A percentile compares a stretch with the other conserved stretches of the same genome.
These are phyloP conservation scores for Dipteronia dyeriana DNA, from an alignment of 345 rosid species.

Conservation along the genomic window DNA sequence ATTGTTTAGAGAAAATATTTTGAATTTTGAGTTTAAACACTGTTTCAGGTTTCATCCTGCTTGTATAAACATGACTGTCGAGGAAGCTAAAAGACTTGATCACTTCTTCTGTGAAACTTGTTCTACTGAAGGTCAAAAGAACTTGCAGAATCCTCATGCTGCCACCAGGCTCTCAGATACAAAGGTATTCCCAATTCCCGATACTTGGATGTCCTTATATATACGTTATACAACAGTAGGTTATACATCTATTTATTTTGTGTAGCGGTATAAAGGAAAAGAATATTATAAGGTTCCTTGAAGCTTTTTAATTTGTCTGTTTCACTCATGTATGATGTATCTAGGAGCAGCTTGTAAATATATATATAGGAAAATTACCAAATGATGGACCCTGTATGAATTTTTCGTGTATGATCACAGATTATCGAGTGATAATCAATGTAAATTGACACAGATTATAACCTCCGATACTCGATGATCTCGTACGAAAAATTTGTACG, in stretches of 20 bases:
- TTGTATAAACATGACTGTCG: constrained; percentile 86
- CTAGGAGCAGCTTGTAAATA: not conserved
- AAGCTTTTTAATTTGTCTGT: not conserved
- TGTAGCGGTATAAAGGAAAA: not conserved
- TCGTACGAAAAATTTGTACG: too few species aligned
- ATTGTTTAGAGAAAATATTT: constrained; percentile 12
- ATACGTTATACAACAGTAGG: not conserved
- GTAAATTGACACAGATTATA: too few species aligned
- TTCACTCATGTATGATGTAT: not conserved
- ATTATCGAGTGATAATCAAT: too few species aligned
- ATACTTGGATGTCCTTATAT: constrained; percentile 6
- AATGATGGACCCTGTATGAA: too few species aligned
- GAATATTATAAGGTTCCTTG: not conserved
- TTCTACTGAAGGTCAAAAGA: constrained; percentile 62
- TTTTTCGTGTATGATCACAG: too few species aligned
- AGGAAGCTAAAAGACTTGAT: constrained; percentile 80
- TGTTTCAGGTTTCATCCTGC: constrained; percentile 98
- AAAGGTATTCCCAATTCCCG: constrained; percentile 51
- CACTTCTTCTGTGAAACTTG: constrained; percentile 89
- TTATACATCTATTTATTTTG: not conserved
- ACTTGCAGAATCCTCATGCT: constrained; percentile 57
- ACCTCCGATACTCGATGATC: too few species aligned
- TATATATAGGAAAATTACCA: too few species aligned
- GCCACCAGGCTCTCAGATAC: constrained; percentile 50
- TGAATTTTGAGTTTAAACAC: constrained; percentile 20